phyloP scores from a whole-genome alignment of 2,329 filamentous ascomycete genomes.

The Lachnellula cervina region DNA sequence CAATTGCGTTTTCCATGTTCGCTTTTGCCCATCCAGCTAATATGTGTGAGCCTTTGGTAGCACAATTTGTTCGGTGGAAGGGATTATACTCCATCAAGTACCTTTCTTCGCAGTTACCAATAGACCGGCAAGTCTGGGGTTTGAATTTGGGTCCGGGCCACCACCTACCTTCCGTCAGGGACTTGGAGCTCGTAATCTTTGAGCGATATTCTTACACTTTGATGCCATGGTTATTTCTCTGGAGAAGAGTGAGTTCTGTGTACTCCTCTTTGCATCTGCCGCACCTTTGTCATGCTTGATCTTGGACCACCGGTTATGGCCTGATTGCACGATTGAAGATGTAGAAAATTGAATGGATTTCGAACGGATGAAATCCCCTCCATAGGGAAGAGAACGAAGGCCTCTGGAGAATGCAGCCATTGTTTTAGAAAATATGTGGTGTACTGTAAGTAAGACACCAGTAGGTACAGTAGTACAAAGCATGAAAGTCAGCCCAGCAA shows the following conservation, averaged over 20 bases:
- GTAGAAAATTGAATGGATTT: constrained; percentile 38
- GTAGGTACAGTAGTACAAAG: no score
- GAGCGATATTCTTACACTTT: constrained; percentile 51
- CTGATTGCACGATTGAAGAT: constrained; percentile 47
- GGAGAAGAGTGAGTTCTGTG: constrained; percentile 61
- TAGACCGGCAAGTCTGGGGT: constrained; percentile 69
- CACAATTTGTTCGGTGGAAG: constrained; percentile 7
- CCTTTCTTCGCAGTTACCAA: constrained; percentile 76
- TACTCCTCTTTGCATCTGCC: constrained; percentile 74
- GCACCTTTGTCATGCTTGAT: constrained; percentile 93
- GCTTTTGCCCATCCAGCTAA: constrained; percentile 74
- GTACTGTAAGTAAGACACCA: neutral
- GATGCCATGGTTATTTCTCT: constrained; percentile 71
- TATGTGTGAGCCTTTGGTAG: constrained; percentile 18
- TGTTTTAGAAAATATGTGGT: neutral
- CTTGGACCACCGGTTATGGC: constrained; percentile 92
- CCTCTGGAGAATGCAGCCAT: constrained; percentile 29
- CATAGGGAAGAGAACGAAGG: constrained; percentile 14
- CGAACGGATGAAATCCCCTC: constrained; percentile 18
- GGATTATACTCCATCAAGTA: constrained; percentile 33
- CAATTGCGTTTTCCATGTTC: constrained; percentile 78
- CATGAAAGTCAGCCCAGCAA: neutral
- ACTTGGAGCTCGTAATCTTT: constrained; percentile 13
- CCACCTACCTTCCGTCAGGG: constrained; percentile 49
- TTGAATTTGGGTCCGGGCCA: constrained; percentile 67